Evolutionary conservation across 2,329 filamentous ascomycete genomes (phyloP).

Genomic region (Seiridium cupressi): DNA sequence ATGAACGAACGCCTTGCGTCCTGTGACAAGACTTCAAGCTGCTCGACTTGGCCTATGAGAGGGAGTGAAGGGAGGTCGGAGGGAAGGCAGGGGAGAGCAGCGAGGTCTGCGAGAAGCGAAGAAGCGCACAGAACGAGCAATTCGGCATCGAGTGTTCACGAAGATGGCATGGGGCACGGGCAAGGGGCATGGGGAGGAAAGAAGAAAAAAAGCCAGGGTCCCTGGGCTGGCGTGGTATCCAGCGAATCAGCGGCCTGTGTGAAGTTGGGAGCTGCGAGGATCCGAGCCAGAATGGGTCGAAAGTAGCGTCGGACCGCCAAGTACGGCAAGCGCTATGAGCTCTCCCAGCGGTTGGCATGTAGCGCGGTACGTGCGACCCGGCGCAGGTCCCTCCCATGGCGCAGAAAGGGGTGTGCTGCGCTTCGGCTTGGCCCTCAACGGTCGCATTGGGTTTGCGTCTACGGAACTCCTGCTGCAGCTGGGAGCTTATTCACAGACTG

Average conservation of each 20-base stretch:
- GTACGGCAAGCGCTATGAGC: neutral
- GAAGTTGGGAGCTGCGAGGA: conserved; percentile 1
- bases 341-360: neutral
- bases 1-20: conserved; percentile 4
- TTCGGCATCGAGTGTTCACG: conserved; percentile 5
- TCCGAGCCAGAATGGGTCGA: neutral
- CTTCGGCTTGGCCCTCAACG: neutral
- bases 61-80: neutral
- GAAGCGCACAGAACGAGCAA: neutral
- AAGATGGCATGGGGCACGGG: neutral
- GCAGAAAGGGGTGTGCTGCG: neutral
- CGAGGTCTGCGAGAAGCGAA: neutral
- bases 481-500: neutral
- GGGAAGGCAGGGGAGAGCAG: neutral
- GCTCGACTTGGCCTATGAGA: neutral
- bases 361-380: neutral
- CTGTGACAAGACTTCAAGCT: conserved; percentile 1
- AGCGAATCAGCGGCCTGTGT: neutral
- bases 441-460: conserved; percentile 1
- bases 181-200: neutral
- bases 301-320: neutral
- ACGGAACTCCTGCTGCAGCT: neutral
- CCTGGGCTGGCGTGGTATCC: neutral
- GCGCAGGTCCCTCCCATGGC: neutral
- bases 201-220: neutral